phyloP scores from a whole-genome alignment of 108 stramenopile genomes.

The Pseudonitzschia multistriata region DNA sequence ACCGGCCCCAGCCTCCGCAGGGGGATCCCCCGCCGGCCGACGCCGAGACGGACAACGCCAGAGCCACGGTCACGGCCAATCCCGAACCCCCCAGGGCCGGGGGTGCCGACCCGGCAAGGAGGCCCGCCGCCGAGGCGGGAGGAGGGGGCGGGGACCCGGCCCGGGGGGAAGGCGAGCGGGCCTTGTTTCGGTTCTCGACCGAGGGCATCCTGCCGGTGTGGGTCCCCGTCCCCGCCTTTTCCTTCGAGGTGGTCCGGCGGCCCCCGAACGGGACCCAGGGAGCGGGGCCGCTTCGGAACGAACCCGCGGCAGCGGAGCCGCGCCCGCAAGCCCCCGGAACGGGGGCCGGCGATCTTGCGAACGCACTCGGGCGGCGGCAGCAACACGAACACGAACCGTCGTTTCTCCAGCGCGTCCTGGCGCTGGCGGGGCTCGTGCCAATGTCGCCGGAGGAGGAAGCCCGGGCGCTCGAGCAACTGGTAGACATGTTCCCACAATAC shows the following conservation, averaged over 20 bases:
- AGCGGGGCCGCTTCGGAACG: constrained; percentile 13
- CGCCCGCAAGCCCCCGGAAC: constrained; percentile 19
- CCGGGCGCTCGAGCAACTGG: constrained; percentile 57
- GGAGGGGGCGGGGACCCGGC: not conserved
- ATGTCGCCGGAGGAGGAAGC: constrained; percentile 83
- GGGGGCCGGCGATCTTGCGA: not conserved
- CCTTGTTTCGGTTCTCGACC: constrained; percentile 76
- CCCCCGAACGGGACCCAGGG: constrained; percentile 29
- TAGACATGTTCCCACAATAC: constrained; percentile 80
- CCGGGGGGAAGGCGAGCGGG: constrained; percentile 39
- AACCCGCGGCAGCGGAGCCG: constrained; percentile 11
- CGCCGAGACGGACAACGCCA: not conserved
- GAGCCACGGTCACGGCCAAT: not conserved
- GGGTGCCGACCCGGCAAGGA: too few species aligned
- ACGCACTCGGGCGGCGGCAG: too few species aligned
- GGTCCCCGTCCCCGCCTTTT: constrained; percentile 75
- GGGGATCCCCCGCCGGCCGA: not conserved
- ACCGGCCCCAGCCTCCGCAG: constrained; percentile 24
- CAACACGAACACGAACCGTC: constrained; percentile 29
- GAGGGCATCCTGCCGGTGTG: constrained; percentile 73
- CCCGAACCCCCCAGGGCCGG: too few species aligned
- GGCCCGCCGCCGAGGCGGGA: not conserved
- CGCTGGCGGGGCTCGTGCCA: constrained; percentile 57
- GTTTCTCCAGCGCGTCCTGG: constrained; percentile 57
- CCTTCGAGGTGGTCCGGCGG: constrained; percentile 79